phyloP scores from a whole-genome alignment of 129 eudicot species.

The Centella asiatica region DNA sequence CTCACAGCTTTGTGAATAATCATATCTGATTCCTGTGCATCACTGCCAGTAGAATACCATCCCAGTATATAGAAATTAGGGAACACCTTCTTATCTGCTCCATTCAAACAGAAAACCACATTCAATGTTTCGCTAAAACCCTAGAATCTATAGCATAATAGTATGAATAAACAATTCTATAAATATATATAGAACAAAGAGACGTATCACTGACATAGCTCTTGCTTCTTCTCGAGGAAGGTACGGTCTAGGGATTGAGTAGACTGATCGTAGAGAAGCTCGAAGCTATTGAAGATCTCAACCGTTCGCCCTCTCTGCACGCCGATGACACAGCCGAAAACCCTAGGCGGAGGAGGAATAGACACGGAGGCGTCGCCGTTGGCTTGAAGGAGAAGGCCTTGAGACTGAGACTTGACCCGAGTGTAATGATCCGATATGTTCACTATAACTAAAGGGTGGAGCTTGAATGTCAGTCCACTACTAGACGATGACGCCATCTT shows the following conservation, averaged over 20 bases:
- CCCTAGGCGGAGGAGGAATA: conserved; percentile 42
- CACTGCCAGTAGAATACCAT: conserved; percentile 96
- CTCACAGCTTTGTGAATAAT: conserved; percentile 87
- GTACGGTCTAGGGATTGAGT: conserved; percentile 74
- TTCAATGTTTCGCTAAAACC: not conserved
- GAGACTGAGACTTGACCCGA: conserved; percentile 70
- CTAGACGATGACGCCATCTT: conserved; percentile 76
- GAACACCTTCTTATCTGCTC: conserved; percentile 88
- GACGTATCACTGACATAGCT: conserved; percentile 71
- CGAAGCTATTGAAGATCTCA: conserved; percentile 96
- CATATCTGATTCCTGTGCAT: conserved; percentile 92
- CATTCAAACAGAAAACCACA: conserved; percentile 2
- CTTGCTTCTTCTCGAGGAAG: conserved; percentile 84
- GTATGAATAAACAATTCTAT: not conserved
- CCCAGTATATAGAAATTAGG: conserved; percentile 88
- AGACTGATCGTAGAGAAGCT: conserved; percentile 57
- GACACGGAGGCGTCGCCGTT: conserved; percentile 33
- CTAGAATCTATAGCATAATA: not conserved
- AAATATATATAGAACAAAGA: not conserved
- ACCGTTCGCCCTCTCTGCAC: conserved; percentile 89
- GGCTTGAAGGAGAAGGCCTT: conserved; percentile 24
- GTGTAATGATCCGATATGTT: conserved; percentile 94
- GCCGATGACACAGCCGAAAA: conserved; percentile 86
- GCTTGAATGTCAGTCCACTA: conserved; percentile 92
- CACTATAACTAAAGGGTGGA: conserved; percentile 86